Evolutionary conservation across 306 rosid species (phyloP).

Genomic region (Argentina anserina): DNA sequence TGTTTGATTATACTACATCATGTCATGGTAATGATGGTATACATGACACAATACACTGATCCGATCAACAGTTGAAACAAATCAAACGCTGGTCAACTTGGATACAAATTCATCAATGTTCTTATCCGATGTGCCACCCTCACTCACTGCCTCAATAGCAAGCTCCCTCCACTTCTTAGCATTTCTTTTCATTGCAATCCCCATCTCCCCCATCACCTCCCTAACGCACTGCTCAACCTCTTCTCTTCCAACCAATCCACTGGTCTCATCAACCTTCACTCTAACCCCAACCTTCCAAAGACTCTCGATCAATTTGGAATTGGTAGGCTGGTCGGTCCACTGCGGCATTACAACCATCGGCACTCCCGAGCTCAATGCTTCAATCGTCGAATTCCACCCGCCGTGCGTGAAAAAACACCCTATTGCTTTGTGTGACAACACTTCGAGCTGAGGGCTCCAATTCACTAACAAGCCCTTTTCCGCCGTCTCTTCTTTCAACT

Average conservation of each 20-base stretch:
- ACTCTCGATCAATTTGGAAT: conserved; percentile 42
- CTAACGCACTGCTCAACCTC: conserved; percentile 37
- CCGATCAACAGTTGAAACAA: background rate
- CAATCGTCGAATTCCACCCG: conserved; percentile 56
- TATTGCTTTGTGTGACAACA: conserved; percentile 35
- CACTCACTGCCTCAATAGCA: conserved; percentile 16
- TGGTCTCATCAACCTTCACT: conserved; percentile 31
- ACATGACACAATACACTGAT: background rate
- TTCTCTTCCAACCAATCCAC: conserved; percentile 35
- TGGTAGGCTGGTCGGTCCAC: conserved; percentile 52
- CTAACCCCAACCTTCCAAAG: conserved; percentile 50
- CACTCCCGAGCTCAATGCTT: conserved; percentile 49
- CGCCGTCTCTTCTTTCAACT: conserved; percentile 13
- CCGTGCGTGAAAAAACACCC: conserved; percentile 53
- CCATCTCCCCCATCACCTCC: conserved; percentile 31
- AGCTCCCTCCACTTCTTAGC: conserved; percentile 40
- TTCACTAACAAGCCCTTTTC: conserved; percentile 43
- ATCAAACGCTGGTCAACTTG: background rate
- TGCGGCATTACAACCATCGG: conserved; percentile 54
- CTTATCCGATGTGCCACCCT: conserved; percentile 49
- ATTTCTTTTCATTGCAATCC: conserved; percentile 28
- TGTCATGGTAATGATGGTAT: background rate
- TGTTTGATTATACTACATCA: background rate
- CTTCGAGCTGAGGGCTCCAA: conserved; percentile 52
- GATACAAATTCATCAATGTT: conserved; percentile 38